Percentiles rank a stretch among this genome's conserved stretches.
phyloP scores from a whole-genome alignment of 176 grass and related monocot genomes.

The Phragmites australis region DNA sequence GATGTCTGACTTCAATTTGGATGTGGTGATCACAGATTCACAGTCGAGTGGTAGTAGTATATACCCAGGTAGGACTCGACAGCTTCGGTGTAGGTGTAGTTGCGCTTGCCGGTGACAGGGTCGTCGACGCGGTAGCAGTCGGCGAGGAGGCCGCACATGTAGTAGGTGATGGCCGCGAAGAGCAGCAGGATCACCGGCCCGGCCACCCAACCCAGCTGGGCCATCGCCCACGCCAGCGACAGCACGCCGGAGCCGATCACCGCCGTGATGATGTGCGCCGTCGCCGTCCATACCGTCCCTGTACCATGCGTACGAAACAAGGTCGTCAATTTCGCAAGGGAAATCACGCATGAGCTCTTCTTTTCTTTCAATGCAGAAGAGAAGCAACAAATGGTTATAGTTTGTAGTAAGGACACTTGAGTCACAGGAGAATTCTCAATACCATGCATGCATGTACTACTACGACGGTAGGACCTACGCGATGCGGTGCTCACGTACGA shows the following conservation, averaged over 20 bases:
- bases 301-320: background rate
- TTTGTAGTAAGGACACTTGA: background rate
- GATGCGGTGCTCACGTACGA: too few relatives aligned
- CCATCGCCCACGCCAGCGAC: conserved; percentile 80
- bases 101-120: conserved; percentile 59
- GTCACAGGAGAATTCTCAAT: background rate
- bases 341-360: background rate
- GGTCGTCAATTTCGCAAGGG: background rate
- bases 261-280: conserved; percentile 82
- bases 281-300: conserved; percentile 83
- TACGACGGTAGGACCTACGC: too few relatives aligned
- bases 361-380: background rate
- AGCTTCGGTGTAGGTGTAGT: conserved; percentile 76
- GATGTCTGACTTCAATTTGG: background rate
- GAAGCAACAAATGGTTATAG: background rate
- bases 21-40: background rate
- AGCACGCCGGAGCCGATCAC: conserved; percentile 94
- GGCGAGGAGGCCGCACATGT: conserved; percentile 68
- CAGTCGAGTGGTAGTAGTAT: background rate
- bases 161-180: conserved; percentile 77
- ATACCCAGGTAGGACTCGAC: conserved; percentile 64
- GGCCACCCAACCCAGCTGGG: conserved; percentile 77
- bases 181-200: conserved; percentile 53
- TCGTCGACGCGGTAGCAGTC: conserved; percentile 78
- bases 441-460: too few relatives aligned